Percentiles rank a stretch among this genome's conserved stretches.
Conservation (phyloP, 1,284 basidiomycete species). For the Vanrija sp. region DNA sequence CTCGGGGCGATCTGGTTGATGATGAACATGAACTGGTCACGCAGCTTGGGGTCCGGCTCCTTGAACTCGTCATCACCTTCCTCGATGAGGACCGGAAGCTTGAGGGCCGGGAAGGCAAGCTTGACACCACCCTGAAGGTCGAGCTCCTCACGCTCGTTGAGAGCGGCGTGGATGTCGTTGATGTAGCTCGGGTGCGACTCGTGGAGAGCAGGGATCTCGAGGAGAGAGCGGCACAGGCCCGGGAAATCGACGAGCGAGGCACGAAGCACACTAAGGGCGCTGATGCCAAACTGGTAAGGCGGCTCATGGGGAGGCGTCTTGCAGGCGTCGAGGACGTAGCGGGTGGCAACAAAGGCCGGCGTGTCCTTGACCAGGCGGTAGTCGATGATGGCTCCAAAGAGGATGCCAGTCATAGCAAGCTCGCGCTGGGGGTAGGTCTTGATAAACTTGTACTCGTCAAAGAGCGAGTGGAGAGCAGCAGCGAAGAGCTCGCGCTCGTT, state of each 20-base stretch:
- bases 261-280: slow-evolving; percentile 86
- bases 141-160: slow-evolving; percentile 52
- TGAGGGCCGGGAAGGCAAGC: slow-evolving; percentile 48
- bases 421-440: slow-evolving; percentile 93
- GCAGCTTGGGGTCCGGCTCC: slow-evolving; percentile 76
- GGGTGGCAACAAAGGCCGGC: slow-evolving; percentile 92
- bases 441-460: slow-evolving; percentile 99
- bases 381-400: slow-evolving; percentile 96
- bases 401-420: slow-evolving; percentile 89
- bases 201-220: slow-evolving; percentile 79
- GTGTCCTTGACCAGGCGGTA: slow-evolving; percentile 91
- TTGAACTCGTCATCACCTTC: slow-evolving; percentile 58
- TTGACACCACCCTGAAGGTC: slow-evolving; percentile 53
- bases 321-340: slow-evolving; percentile 93
- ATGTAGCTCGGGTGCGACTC: slow-evolving; percentile 86
- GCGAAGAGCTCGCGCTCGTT: slow-evolving; percentile 95
- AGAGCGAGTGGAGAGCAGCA: slow-evolving; percentile 97
- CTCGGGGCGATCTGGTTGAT: slow-evolving; percentile 95
- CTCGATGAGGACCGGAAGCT: slow-evolving; percentile 48
- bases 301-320: slow-evolving; percentile 78
- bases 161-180: slow-evolving; percentile 65
- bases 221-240: slow-evolving; percentile 82
- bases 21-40: slow-evolving; percentile 95
- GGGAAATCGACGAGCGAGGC: slow-evolving; percentile 88
- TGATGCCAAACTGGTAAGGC: slow-evolving; percentile 92